Evolutionary conservation across 371 early-diverging fungal genomes (phyloP), one percentile per base, ranked within the genome.

Genomic region (Mortierella polycephala): DNA sequence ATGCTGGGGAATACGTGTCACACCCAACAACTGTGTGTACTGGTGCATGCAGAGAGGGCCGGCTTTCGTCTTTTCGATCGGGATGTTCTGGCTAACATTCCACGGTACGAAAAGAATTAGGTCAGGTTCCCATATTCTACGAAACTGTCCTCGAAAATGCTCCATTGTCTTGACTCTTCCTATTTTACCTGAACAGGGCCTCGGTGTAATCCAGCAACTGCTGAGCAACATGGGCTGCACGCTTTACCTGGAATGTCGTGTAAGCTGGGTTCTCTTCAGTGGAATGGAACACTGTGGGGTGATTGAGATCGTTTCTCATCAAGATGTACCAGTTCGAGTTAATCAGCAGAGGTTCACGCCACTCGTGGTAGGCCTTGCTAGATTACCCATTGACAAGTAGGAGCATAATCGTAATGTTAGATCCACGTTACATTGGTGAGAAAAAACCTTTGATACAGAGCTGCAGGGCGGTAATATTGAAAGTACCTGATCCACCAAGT

Each of bases 281-380:
- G 7, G 81, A 62, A 21, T 90, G 59, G 21, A 89, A 75, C 13
- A 74, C 86, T 23, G 83, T 75, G 2, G 91, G 91, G 62, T 93
- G 91, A 53, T 86, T 82, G 0, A 85, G 86, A 71, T 96, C 94
- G 65, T 94, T 92, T 16, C 70, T 76, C 64, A 89, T 84, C 44
- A 89, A 62, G 42, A 92, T 84, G 84, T 93, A 96, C 93, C 96
- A 96, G 85, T 96, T 97, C 62, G 92, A 91, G 84, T 97, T 96
- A 62, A 96, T 90, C 81, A 94, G 81, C 46, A 93, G 61, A 12
- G 96, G 94, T 30, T 93, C 96, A 23, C 97, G 89, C 94, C 95
- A 96, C 64, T 91, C 91, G 62, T 94, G 88, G 83, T 98, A 98
- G 4, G 96, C 97, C 71, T 87, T 87, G 62, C 77, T 76, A 40